phyloP scores from a whole-genome alignment of 2,329 filamentous ascomycete genomes.

The Emydomyces testavorans region DNA sequence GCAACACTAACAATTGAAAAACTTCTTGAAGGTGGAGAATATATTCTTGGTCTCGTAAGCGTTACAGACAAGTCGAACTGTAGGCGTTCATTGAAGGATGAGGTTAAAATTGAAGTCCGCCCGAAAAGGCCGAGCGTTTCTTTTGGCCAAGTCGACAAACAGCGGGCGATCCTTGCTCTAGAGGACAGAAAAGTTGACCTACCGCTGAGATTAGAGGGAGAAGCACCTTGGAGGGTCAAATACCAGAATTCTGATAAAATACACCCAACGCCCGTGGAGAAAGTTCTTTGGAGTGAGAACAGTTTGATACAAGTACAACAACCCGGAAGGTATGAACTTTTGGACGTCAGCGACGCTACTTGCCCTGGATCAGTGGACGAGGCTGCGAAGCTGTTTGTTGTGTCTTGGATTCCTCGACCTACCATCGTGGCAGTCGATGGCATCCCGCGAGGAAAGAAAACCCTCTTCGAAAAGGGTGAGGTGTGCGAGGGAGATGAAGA shows the following conservation, averaged over 20 bases:
- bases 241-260: constrained; percentile 57
- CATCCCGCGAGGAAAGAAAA: constrained; percentile 39
- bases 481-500: constrained; percentile 95
- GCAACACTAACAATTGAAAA: constrained; percentile 65
- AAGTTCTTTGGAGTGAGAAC: constrained; percentile 47
- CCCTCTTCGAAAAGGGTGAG: constrained; percentile 58
- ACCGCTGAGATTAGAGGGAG: constrained; percentile 74
- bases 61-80: constrained; percentile 80
- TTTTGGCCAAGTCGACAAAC: constrained; percentile 78
- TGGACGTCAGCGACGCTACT: constrained; percentile 62
- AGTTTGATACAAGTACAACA: constrained; percentile 54
- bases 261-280: constrained; percentile 38
- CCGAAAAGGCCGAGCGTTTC: constrained; percentile 76
- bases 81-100: constrained; percentile 73
- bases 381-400: constrained; percentile 60
- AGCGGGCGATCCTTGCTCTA: constrained; percentile 60
- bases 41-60: constrained; percentile 72
- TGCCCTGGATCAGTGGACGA: constrained; percentile 74
- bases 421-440: constrained; percentile 49
- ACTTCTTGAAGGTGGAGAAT: constrained; percentile 74
- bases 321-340: constrained; percentile 67
- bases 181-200: constrained; percentile 63
- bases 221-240: constrained; percentile 68
- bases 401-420: constrained; percentile 78
- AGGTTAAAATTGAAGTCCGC: constrained; percentile 73